Evolutionary conservation across 2,329 filamentous ascomycete species (phyloP).

Genomic region (Epichloe baconii): DNA sequence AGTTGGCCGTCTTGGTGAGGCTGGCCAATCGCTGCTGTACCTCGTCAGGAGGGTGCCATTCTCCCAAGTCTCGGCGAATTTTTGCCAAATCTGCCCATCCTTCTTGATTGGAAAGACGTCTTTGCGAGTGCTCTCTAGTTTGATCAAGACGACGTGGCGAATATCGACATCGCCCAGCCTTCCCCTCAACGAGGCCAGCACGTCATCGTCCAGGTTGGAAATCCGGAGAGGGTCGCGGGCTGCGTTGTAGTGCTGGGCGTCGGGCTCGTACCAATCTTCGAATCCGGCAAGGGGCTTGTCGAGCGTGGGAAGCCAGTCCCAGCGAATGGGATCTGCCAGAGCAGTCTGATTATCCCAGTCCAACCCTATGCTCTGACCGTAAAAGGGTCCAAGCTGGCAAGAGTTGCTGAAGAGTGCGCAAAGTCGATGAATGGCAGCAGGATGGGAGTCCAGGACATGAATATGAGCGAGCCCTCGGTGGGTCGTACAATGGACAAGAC

Average conservation of each 20-base stretch:
- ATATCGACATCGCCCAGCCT: conserved; percentile 21
- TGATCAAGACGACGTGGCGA: conserved; percentile 28
- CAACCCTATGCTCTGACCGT: conserved; percentile 15
- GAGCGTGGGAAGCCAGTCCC: conserved; percentile 13
- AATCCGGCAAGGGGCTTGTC: conserved; percentile 11
- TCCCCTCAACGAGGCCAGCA: conserved; percentile 15
- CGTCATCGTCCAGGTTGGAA: conserved; percentile 24
- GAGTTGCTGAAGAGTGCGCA: conserved; percentile 16
- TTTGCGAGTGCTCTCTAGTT: conserved; percentile 30
- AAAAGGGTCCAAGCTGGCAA: conserved; percentile 13
- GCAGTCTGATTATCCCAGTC: conserved; percentile 16
- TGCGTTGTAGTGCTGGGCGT: conserved; percentile 20
- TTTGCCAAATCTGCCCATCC: conserved; percentile 23
- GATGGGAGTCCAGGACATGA: conserved; percentile 22
- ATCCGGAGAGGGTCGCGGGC: conserved; percentile 25
- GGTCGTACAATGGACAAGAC: conserved; percentile 16
- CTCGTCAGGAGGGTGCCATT: conserved; percentile 17
- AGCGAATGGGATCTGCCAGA: conserved; percentile 10
- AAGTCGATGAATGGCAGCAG: conserved; percentile 23
- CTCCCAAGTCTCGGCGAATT: conserved; percentile 19
- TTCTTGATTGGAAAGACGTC: conserved; percentile 32
- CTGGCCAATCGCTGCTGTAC: conserved; percentile 16
- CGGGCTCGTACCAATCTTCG: conserved; percentile 14
- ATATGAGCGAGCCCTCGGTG: conserved; percentile 18
- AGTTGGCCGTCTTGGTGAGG: conserved; percentile 19